Evolutionary conservation across 345 rosid genomes (phyloP), one percentile per base, ranked within the genome.

Genomic region (Bruguiera gymnorhiza): DNA sequence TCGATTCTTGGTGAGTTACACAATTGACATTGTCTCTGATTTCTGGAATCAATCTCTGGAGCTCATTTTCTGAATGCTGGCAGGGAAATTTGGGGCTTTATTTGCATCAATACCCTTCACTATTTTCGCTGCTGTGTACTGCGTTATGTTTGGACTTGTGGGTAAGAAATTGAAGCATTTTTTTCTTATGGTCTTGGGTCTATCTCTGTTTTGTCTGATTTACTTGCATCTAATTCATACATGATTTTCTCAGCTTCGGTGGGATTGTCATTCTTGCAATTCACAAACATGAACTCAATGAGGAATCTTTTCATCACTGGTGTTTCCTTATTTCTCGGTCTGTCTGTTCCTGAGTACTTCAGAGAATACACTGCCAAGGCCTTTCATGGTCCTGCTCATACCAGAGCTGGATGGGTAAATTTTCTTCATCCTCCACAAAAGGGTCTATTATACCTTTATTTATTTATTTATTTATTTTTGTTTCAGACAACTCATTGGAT

Each of bases 231-330:
- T 69, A 53, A 65, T 51, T 63, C 10, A 56, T 19, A 46, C 55
- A 9, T 50, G 13, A 53, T 26, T 27, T 61, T 76, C 63, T 58
- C 89, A 90, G 98, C 96, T 75, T 90, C 98, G 6, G 93, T 90
- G 72, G 99, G 99, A 30, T 83, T 96, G 70, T 92, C 98, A 10
- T 96, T 96, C 73, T 75, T 96, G 74, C 99, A 96, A 80, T 96
- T 92, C 83, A 92, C 97, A 62, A 96, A 96, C 85, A 92, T 96
- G 99, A 96, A 96, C 84, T 92, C 98, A n/a, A 78, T 92, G 82
- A 85, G 99, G 71, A 92, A 90, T 74, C 94, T 96, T 73, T 96
- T 96, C 88, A 89, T 92, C 60, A 61, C 71, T 0, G 98, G 98
- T 0, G 94, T 96, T 7, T 83, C 99, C 3, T 85, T 96, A 77